Evolutionary conservation across 805 yeast species (phyloP), one percentile per base, ranked within the genome.

Genomic region (Yamadazyma ubonensis): DNA sequence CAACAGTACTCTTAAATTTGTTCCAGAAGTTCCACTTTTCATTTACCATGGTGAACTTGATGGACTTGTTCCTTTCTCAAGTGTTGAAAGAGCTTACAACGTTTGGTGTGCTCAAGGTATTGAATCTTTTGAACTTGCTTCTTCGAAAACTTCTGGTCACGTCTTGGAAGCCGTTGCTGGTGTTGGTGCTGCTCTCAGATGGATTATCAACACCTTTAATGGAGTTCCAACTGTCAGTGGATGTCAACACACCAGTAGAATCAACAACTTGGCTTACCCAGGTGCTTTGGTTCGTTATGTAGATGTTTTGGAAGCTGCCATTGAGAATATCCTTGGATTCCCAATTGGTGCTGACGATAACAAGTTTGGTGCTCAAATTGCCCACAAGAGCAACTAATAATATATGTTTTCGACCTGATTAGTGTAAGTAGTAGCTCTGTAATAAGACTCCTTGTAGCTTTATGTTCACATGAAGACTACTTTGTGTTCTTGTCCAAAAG

Each of bases 191-290:
- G 60, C 54, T 10, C 42, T 51, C 17, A 42, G 46, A 3, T 55
- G 58, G 60, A 38, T 53, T 1, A 38, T 37, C 6, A 39, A 49
- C 5, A 35, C 36, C 5, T 33, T 61, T 61, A 34, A 56, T 52
- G 33, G 68, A 63, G 19, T 73, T 65, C 43, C 76, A 67, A 53
- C 75, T 66, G 45, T 63, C 65, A 16, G 70, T 63, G 54, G 78
- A 68, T 32, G 77, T 64, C 46, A 68, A 73, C 72, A 63, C 65
- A 51, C 79, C 75, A 81, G 61, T 64, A 37, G 47, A 17, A 2
- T 18, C n/a, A 40, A 39, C 14, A 43, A 43, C 32, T 22, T 46
- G 2, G 11, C 34, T 16, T 40, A 43, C 26, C 50, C 50, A 7
- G 44, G 46, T 10, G 39, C 39, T 27, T 12, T 29, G 10, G 10